A percentile compares a stretch with the other conserved stretches of the same genome.
These are phyloP conservation scores for Speleostelium caveatum DNA, from an alignment of 78 protist genomes.

Conservation along the genomic window DNA sequence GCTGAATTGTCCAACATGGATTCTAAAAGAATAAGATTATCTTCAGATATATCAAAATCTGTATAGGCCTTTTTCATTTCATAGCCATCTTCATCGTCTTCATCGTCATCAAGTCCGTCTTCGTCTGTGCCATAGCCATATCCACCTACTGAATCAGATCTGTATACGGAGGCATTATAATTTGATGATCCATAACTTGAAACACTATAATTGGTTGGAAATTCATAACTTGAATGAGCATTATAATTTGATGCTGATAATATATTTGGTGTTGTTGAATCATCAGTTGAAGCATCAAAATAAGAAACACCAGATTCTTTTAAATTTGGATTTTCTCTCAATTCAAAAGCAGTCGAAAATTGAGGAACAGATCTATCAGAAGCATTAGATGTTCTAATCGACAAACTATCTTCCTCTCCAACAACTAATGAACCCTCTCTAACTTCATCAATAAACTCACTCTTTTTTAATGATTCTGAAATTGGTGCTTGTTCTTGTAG, in stretches of 20 bases:
- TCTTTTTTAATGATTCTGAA: too few relatives aligned
- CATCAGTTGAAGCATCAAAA: background rate
- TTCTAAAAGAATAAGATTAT: background rate
- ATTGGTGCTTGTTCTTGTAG: too few relatives aligned
- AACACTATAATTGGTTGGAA: background rate
- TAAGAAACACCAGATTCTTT: background rate
- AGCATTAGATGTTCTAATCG: too few relatives aligned
- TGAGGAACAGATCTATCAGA: too few relatives aligned
- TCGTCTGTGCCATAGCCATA: background rate
- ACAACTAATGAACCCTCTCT: too few relatives aligned
- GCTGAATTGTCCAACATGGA: background rate
- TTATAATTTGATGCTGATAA: background rate
- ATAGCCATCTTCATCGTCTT: background rate
- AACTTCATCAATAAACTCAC: too few relatives aligned
- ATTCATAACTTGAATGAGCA: background rate
- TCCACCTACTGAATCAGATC: background rate
- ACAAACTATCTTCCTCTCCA: too few relatives aligned
- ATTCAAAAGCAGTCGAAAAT: too few relatives aligned
- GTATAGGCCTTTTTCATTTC: background rate
- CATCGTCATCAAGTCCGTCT: background rate
- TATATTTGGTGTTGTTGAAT: background rate
- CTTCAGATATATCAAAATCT: conserved; percentile 35
- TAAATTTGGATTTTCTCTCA: background rate
- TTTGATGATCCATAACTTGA: background rate
- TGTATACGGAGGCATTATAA: background rate